Evolutionary conservation across 2,329 filamentous ascomycete species (phyloP), one percentile per base, ranked within the genome.

Genomic region (Epichloe uncinata): DNA sequence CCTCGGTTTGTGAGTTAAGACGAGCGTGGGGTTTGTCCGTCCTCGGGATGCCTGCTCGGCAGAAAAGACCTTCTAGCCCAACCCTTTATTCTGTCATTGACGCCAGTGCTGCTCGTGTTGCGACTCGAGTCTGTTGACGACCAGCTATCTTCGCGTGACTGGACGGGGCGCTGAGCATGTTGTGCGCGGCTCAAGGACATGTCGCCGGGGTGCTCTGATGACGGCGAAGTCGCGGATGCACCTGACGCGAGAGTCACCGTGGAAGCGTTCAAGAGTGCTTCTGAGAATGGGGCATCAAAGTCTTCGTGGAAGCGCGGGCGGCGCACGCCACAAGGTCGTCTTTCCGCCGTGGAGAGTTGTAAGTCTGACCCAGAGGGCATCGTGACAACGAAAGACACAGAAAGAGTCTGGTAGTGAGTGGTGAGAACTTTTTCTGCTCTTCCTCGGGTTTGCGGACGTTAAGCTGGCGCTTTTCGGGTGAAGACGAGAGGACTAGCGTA

Each of bases 221-320:
- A 42, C 44, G 50, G 35, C 37, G 50, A 47, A 8, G 15, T 35
- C 16, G 33, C 37, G 26, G 30, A 37, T 18, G 38, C 51, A 22
- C 61, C 57, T 41, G 59, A 62, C 20, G 58, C 53, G 30, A 60
- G 55, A 2, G 61, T 61, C 16, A 59, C 61, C 34, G 54, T 55
- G 1, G 62, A 63, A 42, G 60, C 58, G 48, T 65, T 63, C 53
- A 66, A 53, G 33, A 68, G 57, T 7, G 59, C 60, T 53, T 63
- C 61, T 36, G 62, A 67, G 53, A 68, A 67, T 15, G 66, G 66
- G 2, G 65, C 66, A 51, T 68, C 60, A 51, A 68, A 68, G 49
- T 68, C 63, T 53, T 68, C 66, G 52, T 51, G 61, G 53, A 68
- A 68, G 34, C 65, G 62, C 13, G 66, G 66, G 45, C 58, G 63